A percentile compares a stretch with the other conserved stretches of the same genome.
Evolutionary conservation across 176 grass and related monocot genomes (phyloP).

Genomic region (Chloris gayana): DNA sequence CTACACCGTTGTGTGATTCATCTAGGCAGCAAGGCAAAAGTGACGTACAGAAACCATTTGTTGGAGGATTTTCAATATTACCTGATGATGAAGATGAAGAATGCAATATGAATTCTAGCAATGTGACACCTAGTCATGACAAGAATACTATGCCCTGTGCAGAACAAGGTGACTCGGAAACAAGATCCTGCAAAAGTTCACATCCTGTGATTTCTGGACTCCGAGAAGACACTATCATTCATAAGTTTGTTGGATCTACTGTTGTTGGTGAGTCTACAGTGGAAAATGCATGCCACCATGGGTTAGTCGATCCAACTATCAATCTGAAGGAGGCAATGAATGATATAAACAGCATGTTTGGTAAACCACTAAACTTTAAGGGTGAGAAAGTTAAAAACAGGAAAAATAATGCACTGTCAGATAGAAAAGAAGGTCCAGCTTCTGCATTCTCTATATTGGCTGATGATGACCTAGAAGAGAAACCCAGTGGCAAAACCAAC

Average conservation of each 20-base stretch:
- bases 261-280: slow-evolving; percentile 72
- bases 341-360: slow-evolving; percentile 96
- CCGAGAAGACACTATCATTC: slow-evolving; percentile 74
- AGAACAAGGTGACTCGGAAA: slow-evolving; percentile 32
- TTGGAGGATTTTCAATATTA: slow-evolving; percentile 71
- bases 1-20: slow-evolving; percentile 32
- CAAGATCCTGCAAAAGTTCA: slow-evolving; percentile 12
- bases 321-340: slow-evolving; percentile 93
- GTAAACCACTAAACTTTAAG: slow-evolving; percentile 75
- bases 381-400: slow-evolving; percentile 46
- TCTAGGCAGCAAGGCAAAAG: slow-evolving; percentile 20
- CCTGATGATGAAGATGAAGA: slow-evolving; percentile 64
- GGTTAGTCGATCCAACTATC: slow-evolving; percentile 80
- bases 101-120: slow-evolving; percentile 2
- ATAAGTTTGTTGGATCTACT: slow-evolving; percentile 80
- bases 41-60: slow-evolving; percentile 55
- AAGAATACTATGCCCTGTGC: slow-evolving; percentile 17
- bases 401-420: slow-evolving; percentile 36
- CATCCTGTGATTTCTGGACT: slow-evolving; percentile 45
- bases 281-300: slow-evolving; percentile 94
- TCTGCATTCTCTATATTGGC: slow-evolving; percentile 69
- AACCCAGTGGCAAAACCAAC: slow-evolving; percentile 27
- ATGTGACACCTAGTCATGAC: slow-evolving; percentile 19
- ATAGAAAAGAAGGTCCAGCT: slow-evolving; percentile 43
- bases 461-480: slow-evolving; percentile 60